Evolutionary conservation across 1,284 basidiomycete species (phyloP), one percentile per base, ranked within the genome.

Genomic region (Pseudozyma tsukubaensis): DNA sequence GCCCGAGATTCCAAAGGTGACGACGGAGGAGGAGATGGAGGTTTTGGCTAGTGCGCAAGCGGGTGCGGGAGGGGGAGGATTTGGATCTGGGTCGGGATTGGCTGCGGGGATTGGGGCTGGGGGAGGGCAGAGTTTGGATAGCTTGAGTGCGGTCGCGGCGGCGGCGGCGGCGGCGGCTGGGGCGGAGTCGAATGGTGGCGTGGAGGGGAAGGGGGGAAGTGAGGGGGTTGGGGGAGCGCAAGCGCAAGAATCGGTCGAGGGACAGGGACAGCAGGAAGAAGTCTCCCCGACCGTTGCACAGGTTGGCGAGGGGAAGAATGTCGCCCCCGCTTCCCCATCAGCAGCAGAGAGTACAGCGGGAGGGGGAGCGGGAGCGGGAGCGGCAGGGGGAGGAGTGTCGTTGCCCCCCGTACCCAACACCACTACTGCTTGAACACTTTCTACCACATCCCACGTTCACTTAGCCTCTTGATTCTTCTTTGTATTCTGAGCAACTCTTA

Each of bases 111-210:
- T n/a, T 36, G 50, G 24, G 18, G 24, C 13, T n/a, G 24, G 16
- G 42, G 47, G 66, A 14, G 59, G 53, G 19, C 70, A 78, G 55
- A 76, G 69, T 49, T 58, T 80, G 47, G 78, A 77, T 43, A 70
- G 68, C 11, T 57, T 80, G 39, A 78, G 76, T 49, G 76, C 78
- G 2, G 78, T 76, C 2, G 78, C 78, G 9, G 78, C 74, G 4
- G 78, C 78, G 4, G 78, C 76, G 3, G 78, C 78, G 4, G 78
- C 78, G 4, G 78, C 59, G 0, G 59, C 47, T 4, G 34, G 29
- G 7, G 19, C 13, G 16, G 48, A 3, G n/a, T n/a, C n/a, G n/a
- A n/a, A n/a, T 24, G 44, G 21, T 19, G 32, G 11, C n/a, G 19
- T n/a, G 16, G 48, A 3, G n/a, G 48, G 34, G 2, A 18, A 9